These are phyloP conservation scores for Leccinum longicurvipes DNA, from an alignment of 768 basidiomycete genomes.

Conservation along the genomic window DNA sequence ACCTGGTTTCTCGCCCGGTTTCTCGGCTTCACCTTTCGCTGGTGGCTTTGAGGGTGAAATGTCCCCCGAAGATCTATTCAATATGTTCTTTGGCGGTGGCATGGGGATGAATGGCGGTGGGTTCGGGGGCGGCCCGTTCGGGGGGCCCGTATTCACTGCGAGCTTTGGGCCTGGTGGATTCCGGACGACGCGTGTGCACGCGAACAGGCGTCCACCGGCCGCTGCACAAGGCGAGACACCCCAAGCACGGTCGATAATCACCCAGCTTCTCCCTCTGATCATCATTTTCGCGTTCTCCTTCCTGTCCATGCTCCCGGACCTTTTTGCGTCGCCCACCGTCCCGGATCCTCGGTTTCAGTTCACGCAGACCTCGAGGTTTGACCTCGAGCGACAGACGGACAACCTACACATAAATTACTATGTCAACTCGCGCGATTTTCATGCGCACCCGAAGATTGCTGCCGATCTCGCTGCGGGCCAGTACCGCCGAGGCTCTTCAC, in stretches of 20 bases:
- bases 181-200: slow-evolving; percentile 56
- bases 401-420: slow-evolving; percentile 76
- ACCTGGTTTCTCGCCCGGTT: slow-evolving; percentile 47
- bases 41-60: slow-evolving; percentile 75
- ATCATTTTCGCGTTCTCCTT: slow-evolving; percentile 83
- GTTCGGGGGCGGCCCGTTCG: slow-evolving; percentile 53
- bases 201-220: slow-evolving; percentile 36
- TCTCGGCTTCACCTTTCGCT: slow-evolving; percentile 48
- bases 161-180: slow-evolving; percentile 84
- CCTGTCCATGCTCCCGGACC: slow-evolving; percentile 71
- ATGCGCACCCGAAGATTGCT: slow-evolving; percentile 71
- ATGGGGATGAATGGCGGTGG: slow-evolving; percentile 42
- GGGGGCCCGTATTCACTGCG: slow-evolving; percentile 63
- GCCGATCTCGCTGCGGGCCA: slow-evolving; percentile 57
- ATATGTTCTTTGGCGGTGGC: slow-evolving; percentile 92
- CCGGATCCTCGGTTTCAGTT: slow-evolving; percentile 85
- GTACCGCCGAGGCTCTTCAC: slow-evolving; percentile 29
- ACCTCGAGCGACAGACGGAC: slow-evolving; percentile 67
- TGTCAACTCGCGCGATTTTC: slow-evolving; percentile 75
- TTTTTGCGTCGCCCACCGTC: slow-evolving; percentile 62
- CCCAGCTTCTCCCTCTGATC: slow-evolving; percentile 82
- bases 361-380: slow-evolving; percentile 53
- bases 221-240: slow-evolving; percentile 37
- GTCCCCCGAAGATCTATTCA: slow-evolving; percentile 94
- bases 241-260: slow-evolving; percentile 55